Percentiles rank a stretch among this genome's conserved stretches.
These are phyloP conservation scores for Gaertneriomyces sp. DNA, from an alignment of 192 early-diverging fungal genomes.

Conservation along the genomic window DNA sequence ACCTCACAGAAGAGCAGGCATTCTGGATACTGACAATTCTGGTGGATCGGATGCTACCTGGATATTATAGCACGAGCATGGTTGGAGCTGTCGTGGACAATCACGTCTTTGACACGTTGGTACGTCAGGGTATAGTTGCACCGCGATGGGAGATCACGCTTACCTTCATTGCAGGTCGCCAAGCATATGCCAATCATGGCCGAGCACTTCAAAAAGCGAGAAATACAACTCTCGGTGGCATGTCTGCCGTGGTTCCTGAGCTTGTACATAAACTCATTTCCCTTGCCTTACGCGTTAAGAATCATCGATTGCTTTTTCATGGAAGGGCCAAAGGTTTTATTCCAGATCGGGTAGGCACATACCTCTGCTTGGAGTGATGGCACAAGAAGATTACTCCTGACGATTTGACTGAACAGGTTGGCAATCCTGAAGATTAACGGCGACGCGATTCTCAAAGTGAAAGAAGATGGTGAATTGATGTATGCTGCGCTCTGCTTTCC, in stretches of 20 bases:
- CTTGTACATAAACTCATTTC: slow-evolving; percentile 95
- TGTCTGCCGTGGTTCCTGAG: slow-evolving; percentile 98
- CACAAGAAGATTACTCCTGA: slow-evolving; percentile 6
- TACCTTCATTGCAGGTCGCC: slow-evolving; percentile 45
- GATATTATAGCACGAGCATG: slow-evolving; percentile 98
- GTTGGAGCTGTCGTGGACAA: slow-evolving; percentile 95
- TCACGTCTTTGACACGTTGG: slow-evolving; percentile 86
- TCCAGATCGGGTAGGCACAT: slow-evolving; percentile 74
- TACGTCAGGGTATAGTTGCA: slow-evolving; percentile 11
- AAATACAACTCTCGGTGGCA: slow-evolving; percentile 94
- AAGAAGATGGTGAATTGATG: slow-evolving; percentile 59
- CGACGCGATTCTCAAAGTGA: slow-evolving; percentile 50
- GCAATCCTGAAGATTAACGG: slow-evolving; percentile 94
- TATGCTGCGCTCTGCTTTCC: slow-evolving; percentile 22
- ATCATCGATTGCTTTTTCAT: slow-evolving; percentile 97
- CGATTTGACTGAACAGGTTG: slow-evolving; percentile 42
- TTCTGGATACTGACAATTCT: slow-evolving; percentile 93
- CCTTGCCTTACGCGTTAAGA: slow-evolving; percentile 79
- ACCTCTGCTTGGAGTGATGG: neutral
- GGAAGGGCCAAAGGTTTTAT: slow-evolving; percentile 93
- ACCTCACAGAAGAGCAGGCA: slow-evolving; percentile 93
- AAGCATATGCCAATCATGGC: slow-evolving; percentile 89
- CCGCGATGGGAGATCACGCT: neutral
- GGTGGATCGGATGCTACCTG: slow-evolving; percentile 84
- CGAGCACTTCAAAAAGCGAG: slow-evolving; percentile 76